Percentiles rank a stretch among this genome's conserved stretches.
Evolutionary conservation across 2,329 filamentous ascomycete species (phyloP).

Genomic region (Rachicladosporium sp.): DNA sequence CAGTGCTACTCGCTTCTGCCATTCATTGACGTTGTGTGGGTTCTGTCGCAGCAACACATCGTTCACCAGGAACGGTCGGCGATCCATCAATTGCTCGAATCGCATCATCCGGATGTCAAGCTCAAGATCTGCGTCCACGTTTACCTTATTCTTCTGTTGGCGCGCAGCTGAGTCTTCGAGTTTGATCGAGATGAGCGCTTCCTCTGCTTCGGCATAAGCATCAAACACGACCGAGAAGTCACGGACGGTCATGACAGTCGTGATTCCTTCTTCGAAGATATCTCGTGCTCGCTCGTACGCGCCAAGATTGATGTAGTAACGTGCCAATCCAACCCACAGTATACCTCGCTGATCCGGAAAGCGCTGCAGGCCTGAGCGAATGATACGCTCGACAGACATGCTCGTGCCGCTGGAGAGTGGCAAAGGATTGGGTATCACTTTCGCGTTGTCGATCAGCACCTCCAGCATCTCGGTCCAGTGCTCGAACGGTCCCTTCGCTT

Average conservation of each 20-base stretch:
- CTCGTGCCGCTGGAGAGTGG: conserved; percentile 68
- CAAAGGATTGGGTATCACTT: conserved; percentile 48
- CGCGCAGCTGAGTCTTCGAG: conserved; percentile 78
- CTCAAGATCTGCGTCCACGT: conserved; percentile 83
- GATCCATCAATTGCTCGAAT: conserved; percentile 96
- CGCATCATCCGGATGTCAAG: conserved; percentile 95
- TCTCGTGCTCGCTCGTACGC: conserved; percentile 89
- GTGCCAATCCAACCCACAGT: conserved; percentile 85
- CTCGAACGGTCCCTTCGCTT: conserved; percentile 89
- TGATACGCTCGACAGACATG: conserved; percentile 83
- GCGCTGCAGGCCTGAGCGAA: conserved; percentile 77
- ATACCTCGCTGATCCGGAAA: conserved; percentile 93
- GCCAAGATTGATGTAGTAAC: conserved; percentile 89
- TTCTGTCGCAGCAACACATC: conserved; percentile 93
- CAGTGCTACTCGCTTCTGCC: conserved; percentile 90
- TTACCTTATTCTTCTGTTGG: conserved; percentile 62
- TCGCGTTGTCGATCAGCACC: conserved; percentile 75
- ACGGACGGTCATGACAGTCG: conserved; percentile 95
- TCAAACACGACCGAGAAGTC: conserved; percentile 97
- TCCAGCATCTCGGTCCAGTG: conserved; percentile 98
- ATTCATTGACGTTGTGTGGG: conserved; percentile 88
- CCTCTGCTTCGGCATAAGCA: conserved; percentile 91
- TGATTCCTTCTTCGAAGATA: conserved; percentile 90
- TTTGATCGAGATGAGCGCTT: conserved; percentile 80
- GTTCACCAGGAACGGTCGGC: conserved; percentile 88